Evolutionary conservation across 345 rosid genomes (phyloP), one percentile per base, ranked within the genome.

Genomic region (Populus pruinosa): DNA sequence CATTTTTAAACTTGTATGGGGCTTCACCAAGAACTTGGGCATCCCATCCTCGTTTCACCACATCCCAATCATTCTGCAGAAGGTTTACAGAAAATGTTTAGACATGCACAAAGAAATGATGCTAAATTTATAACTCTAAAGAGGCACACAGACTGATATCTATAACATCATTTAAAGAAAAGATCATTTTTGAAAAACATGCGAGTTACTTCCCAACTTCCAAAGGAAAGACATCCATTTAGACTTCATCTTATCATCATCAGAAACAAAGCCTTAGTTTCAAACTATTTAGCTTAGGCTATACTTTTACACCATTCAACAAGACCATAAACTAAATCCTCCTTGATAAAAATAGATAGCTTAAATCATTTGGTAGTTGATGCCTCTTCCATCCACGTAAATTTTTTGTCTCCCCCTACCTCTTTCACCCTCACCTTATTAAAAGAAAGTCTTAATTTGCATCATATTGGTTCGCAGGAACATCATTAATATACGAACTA

Each of bases 11-110:
- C 82, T 93, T 92, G 87, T 93, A 70, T 3, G 96, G 99, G 71
- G 99, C 98, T 89, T 93, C 97, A 25, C 99, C 99, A 41, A 96
- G 97, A 84, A 96, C 97, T 78, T 96, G 99, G 75, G 99, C 99
- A 83, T 96, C 97, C 99, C 99, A 96, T 65, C 99, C 99, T 73
- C 98, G 85, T 76, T 96, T 96, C 23, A 93, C 92, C 70, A 96
- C 98, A 69, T 76, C 73, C 99, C 99, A 96, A 76, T 96, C 99
- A 79, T 96, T 96, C 99, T 96, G 87, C 77, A 76, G 55, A 36
- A 59, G 47, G 71, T 16, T 25, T 18, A 73, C 5, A 10, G 3
- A 55, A 21, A 62, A 21, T 23, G 5, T 31, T 49, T 18, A 71
- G 25, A 71, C 35, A 44, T 17, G 61, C 23, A 38, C 17, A 10